Conservation (phyloP, 805 yeast genomes). For the Komagataella mondaviorum region DNA sequence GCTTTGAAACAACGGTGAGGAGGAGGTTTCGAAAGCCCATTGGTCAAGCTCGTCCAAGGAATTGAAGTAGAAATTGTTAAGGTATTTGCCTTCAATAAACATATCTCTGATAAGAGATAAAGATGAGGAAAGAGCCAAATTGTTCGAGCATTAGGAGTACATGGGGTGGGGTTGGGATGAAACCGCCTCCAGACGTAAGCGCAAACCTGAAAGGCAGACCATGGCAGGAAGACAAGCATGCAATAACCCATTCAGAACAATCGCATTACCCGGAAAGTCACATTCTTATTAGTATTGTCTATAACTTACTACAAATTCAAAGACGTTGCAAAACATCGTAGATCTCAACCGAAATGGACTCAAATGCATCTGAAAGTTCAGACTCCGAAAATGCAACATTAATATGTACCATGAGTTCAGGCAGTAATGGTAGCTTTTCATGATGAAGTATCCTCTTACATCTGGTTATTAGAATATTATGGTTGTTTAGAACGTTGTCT, state of each 20-base stretch:
- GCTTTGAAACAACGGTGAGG: conserved; percentile 16
- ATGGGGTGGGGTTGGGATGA: neutral
- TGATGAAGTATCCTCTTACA: conserved; percentile 54
- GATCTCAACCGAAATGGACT: conserved; percentile 19
- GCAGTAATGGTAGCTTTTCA: conserved; percentile 59
- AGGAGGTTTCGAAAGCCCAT: conserved; percentile 9
- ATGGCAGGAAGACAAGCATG: too few species aligned
- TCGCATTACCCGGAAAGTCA: neutral
- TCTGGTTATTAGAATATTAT: conserved; percentile 39
- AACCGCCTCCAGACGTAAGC: neutral
- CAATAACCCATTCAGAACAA: neutral
- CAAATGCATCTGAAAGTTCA: conserved; percentile 31
- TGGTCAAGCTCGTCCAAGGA: conserved; percentile 9
- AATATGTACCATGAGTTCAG: conserved; percentile 39
- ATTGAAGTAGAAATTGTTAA: conserved; percentile 4
- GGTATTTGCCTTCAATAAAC: conserved; percentile 4
- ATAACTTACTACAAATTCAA: neutral
- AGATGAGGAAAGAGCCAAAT: neutral
- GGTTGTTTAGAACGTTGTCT: conserved; percentile 34
- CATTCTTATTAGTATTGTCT: neutral
- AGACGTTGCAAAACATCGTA: neutral
- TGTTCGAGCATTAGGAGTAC: neutral
- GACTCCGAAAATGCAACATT: conserved; percentile 29
- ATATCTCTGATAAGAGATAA: neutral
- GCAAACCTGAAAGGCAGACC: neutral